These are phyloP conservation scores for Sporothrix brasiliensis DNA, from an alignment of 2,329 filamentous ascomycete species.

Conservation along the genomic window DNA sequence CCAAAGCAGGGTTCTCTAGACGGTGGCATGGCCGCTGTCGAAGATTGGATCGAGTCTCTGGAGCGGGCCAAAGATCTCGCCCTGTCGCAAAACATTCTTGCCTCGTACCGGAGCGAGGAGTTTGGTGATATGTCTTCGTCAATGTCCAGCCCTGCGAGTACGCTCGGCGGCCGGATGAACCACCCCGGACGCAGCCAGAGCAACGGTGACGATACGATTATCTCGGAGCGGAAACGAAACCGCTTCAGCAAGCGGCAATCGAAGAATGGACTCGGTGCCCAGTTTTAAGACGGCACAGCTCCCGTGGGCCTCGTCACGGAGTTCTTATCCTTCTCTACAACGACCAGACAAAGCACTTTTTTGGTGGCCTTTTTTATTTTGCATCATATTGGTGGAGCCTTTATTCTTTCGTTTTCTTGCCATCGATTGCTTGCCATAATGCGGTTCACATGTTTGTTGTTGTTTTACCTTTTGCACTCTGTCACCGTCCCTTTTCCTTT, in stretches of 20 bases:
- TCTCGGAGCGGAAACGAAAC: conserved; percentile 57
- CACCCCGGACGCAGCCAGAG: conserved; percentile 62
- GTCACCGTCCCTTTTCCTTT: background rate
- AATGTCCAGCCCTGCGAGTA: conserved; percentile 76
- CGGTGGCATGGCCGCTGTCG: conserved; percentile 67
- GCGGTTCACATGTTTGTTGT: background rate
- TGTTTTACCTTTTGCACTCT: background rate
- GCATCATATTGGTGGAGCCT: background rate
- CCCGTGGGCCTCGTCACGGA: background rate
- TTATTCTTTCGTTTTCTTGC: conserved; percentile 13
- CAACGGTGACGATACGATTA: conserved; percentile 52
- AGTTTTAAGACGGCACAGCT: conserved; percentile 61
- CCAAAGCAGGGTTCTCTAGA: conserved; percentile 70
- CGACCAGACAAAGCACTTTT: background rate
- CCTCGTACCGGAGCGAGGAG: conserved; percentile 68
- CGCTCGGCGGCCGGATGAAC: conserved; percentile 63
- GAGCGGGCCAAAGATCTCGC: conserved; percentile 86
- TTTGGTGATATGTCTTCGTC: conserved; percentile 70
- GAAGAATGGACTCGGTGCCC: conserved; percentile 88
- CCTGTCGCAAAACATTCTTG: conserved; percentile 68
- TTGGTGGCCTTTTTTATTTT: background rate
- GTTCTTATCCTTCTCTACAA: background rate
- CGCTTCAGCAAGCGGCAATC: conserved; percentile 91
- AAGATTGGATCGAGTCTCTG: conserved; percentile 91
- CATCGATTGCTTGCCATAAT: background rate